Evolutionary conservation across 1,284 basidiomycete species (phyloP).

Genomic region (Schizophyllum amplum): DNA sequence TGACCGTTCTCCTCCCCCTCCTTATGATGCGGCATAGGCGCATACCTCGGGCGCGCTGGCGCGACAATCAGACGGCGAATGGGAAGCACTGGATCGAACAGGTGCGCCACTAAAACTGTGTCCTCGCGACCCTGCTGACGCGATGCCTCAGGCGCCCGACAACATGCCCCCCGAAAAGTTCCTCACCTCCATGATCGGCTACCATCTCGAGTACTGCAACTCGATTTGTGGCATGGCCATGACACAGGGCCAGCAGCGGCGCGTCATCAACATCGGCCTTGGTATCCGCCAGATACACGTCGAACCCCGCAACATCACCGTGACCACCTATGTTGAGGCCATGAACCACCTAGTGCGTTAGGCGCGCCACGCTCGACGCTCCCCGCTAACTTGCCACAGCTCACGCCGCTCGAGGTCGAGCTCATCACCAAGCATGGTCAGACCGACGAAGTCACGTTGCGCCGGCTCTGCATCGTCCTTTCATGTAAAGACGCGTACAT

Average conservation of each 20-base stretch:
- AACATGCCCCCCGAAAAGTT: constrained; percentile 54
- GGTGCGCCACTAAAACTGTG: no score
- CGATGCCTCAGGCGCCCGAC: constrained; percentile 41
- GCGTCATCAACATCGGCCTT: constrained; percentile 71
- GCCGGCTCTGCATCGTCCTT: constrained; percentile 65
- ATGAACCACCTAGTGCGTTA: constrained; percentile 60
- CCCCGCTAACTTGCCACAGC: constrained; percentile 25
- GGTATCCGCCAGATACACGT: constrained; percentile 60
- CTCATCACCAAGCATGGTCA: constrained; percentile 39
- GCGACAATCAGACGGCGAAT: constrained; percentile 45
- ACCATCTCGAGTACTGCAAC: constrained; percentile 60
- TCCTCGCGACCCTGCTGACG: no score
- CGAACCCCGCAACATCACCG: constrained; percentile 47
- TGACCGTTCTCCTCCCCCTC: constrained; percentile 66
- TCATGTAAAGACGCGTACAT: constrained; percentile 73
- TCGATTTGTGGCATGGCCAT: constrained; percentile 74
- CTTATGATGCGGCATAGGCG: constrained; percentile 79
- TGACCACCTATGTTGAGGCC: constrained; percentile 59
- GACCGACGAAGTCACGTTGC: constrained; percentile 55
- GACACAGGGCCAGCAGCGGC: constrained; percentile 65
- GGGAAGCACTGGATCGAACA: constrained; percentile 80
- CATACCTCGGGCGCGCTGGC: constrained; percentile 67
- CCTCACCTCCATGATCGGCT: constrained; percentile 67
- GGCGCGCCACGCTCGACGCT: background rate
- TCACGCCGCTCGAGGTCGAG: constrained; percentile 52